Percentiles rank a stretch among this genome's conserved stretches.
Evolutionary conservation across 78 protist genomes (phyloP).

Genomic region (Tieghemostelium lacteum): DNA sequence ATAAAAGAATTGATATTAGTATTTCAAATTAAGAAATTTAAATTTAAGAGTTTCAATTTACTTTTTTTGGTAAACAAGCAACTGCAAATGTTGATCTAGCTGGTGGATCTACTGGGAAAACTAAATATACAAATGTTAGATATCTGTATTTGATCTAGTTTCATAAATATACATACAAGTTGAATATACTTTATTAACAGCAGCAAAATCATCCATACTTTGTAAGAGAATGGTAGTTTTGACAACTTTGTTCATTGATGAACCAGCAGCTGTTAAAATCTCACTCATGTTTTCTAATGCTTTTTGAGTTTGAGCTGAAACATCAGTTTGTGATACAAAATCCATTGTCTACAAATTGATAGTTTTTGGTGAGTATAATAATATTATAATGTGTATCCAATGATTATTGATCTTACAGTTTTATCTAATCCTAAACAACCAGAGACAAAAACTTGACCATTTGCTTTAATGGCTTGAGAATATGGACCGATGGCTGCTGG

Average conservation of each 20-base stretch:
- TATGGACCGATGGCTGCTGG: conserved; percentile 89
- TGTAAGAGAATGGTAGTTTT: conserved; percentile 83
- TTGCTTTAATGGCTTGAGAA: conserved; percentile 82
- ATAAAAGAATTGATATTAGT: not conserved
- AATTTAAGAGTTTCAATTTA: not conserved
- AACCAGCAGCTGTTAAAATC: conserved; percentile 85
- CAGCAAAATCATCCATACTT: conserved; percentile 87
- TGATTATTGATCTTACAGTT: not conserved
- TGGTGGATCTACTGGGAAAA: conserved; percentile 78
- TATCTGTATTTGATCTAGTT: not conserved
- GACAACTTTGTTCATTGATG: conserved; percentile 80
- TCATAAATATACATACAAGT: conserved; percentile 38
- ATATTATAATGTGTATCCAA: not conserved
- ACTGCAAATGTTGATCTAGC: conserved; percentile 81
- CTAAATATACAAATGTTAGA: not conserved
- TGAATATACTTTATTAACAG: conserved; percentile 85
- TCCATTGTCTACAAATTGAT: conserved; percentile 34
- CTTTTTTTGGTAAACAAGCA: conserved; percentile 75
- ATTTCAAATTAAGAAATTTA: not conserved
- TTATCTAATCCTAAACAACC: conserved; percentile 88
- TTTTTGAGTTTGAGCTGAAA: conserved; percentile 28
- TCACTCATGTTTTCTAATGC: conserved; percentile 83
- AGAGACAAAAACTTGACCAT: conserved; percentile 79
- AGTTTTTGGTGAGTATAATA: not conserved
- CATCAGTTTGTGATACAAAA: conserved; percentile 44